Percentiles rank a stretch among this genome's conserved stretches.
phyloP scores from a whole-genome alignment of 2,329 filamentous ascomycete species.

The Fusarium humuli region DNA sequence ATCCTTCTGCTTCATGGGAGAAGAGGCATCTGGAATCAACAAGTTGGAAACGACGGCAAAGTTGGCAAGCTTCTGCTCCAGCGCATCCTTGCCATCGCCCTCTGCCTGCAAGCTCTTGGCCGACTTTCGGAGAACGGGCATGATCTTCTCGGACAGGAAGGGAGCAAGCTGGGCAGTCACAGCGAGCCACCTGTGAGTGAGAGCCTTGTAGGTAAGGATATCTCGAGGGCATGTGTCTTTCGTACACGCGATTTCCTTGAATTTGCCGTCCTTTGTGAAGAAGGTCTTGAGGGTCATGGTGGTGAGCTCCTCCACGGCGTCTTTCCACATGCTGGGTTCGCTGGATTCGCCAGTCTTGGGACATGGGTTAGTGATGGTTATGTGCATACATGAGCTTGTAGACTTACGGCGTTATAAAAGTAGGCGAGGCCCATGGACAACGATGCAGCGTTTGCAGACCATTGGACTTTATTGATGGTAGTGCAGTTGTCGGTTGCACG shows the following conservation, averaged over 20 bases:
- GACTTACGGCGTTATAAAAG: constrained; percentile 72
- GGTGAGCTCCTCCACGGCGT: constrained; percentile 65
- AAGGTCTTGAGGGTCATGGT: constrained; percentile 60
- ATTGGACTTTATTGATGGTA: constrained; percentile 69
- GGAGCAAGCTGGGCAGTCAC: constrained; percentile 71
- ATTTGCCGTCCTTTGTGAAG: constrained; percentile 63
- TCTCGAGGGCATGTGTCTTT: constrained; percentile 72
- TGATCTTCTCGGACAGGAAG: constrained; percentile 64
- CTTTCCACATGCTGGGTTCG: constrained; percentile 60
- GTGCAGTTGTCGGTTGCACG: constrained; percentile 69
- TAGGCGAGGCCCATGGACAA: constrained; percentile 72
- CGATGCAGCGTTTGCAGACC: constrained; percentile 73
- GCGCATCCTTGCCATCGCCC: background rate
- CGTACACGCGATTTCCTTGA: constrained; percentile 76
- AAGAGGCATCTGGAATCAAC: constrained; percentile 1
- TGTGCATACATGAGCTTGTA: too few relatives aligned
- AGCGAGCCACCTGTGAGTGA: constrained; percentile 73
- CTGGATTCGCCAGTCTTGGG: constrained; percentile 14
- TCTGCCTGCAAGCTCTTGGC: constrained; percentile 40
- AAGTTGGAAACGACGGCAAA: constrained; percentile 15
- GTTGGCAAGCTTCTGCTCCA: constrained; percentile 18
- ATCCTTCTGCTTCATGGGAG: background rate
- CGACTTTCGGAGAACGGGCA: constrained; percentile 66
- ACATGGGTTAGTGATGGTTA: constrained; percentile 12
- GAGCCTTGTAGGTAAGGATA: constrained; percentile 78